Evolutionary conservation across 1,284 basidiomycete species (phyloP).

Genomic region (Tylopilus orsonianus): DNA sequence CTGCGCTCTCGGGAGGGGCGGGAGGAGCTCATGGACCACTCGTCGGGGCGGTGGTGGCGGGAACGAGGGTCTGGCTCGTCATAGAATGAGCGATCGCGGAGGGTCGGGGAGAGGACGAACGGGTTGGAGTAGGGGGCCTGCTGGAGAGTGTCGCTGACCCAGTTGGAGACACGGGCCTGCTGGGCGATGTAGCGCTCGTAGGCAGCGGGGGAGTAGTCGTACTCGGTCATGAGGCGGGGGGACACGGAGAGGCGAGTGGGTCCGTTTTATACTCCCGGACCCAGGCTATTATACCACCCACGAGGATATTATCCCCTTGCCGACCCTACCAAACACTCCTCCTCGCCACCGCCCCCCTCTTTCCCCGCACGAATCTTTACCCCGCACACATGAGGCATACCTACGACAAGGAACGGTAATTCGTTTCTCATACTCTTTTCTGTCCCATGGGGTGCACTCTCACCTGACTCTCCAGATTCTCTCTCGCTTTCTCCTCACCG

Average conservation of each 20-base stretch:
- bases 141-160: constrained; percentile 36
- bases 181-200: constrained; percentile 44
- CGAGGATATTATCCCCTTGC: constrained; percentile 17
- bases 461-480: constrained; percentile 2
- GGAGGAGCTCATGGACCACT: constrained; percentile 26
- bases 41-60: constrained; percentile 14
- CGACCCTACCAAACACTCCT: no score
- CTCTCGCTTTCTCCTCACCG: not conserved
- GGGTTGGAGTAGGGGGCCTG: constrained; percentile 33
- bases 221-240: constrained; percentile 46
- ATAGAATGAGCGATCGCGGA: constrained; percentile 35
- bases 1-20: constrained; percentile 26
- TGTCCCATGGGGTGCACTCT: not conserved
- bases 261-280: constrained; percentile 15
- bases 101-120: constrained; percentile 30
- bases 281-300: no score
- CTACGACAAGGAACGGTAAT: no score
- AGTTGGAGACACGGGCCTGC: constrained; percentile 43
- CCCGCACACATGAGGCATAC: constrained; percentile 26
- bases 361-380: constrained; percentile 26
- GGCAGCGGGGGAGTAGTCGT: constrained; percentile 55
- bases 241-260: constrained; percentile 7
- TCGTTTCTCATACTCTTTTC: no score
- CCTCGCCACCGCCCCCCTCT: no score
- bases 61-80: constrained; percentile 9